Conservation (phyloP, 2,329 filamentous ascomycete genomes). For the Colletotrichum somersetense region DNA sequence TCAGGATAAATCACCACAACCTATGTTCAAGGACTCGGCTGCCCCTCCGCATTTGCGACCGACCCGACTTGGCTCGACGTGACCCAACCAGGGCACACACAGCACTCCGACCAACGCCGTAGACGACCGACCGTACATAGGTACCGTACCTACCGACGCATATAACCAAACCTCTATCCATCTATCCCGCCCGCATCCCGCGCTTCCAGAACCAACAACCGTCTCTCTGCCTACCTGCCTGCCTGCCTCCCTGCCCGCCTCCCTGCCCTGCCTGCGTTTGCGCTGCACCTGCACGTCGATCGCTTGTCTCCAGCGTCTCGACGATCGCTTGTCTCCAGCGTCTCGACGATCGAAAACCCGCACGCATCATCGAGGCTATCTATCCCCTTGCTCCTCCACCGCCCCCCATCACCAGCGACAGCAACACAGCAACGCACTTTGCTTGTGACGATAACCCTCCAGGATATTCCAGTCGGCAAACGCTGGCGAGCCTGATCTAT, state of each 20-base stretch:
- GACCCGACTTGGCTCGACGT: slow-evolving; percentile 5
- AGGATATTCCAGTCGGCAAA: neutral
- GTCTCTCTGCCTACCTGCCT: neutral
- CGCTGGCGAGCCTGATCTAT: neutral
- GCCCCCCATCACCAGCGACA: slow-evolving; percentile 22
- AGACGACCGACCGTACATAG: neutral
- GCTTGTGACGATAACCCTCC: neutral
- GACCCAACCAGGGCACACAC: slow-evolving; percentile 12
- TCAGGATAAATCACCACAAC: slow-evolving; percentile 33
- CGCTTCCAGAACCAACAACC: slow-evolving; percentile 5
- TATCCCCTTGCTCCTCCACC: neutral
- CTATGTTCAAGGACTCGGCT: slow-evolving; percentile 25
- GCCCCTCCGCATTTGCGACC: neutral
- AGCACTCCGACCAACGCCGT: slow-evolving; percentile 19
- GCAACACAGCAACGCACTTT: slow-evolving; percentile 12
- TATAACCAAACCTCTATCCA: slow-evolving; percentile 4
- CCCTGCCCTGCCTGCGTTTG: neutral
- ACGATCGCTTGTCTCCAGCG: slow-evolving; percentile 28
- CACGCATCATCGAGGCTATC: slow-evolving; percentile 26
- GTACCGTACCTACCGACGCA: neutral
- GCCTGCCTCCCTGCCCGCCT: neutral
- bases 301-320: slow-evolving; percentile 11
- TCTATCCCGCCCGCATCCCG: slow-evolving; percentile 19
- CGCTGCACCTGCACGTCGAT: slow-evolving; percentile 10
- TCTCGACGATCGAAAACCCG: slow-evolving; percentile 31